A percentile compares a stretch with the other conserved stretches of the same genome.
These are phyloP conservation scores for Fraxinus cuspidata DNA, from an alignment of 257 asterid species.

Conservation along the genomic window DNA sequence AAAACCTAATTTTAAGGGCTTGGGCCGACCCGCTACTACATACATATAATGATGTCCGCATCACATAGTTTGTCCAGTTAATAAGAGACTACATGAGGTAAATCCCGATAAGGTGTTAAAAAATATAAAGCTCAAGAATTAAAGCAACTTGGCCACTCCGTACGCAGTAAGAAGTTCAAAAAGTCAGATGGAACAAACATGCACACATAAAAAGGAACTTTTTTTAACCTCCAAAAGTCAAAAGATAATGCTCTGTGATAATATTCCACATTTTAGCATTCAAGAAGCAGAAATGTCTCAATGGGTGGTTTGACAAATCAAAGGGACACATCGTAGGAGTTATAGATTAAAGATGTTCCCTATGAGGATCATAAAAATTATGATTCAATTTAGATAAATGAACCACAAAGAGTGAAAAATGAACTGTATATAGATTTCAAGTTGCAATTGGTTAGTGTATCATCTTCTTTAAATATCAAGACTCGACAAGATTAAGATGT, in stretches of 20 bases:
- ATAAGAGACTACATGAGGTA: not conserved
- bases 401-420: no score
- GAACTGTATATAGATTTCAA: no score
- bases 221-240: not conserved
- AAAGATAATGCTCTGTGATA: not conserved
- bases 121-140: not conserved
- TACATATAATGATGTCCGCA: no score
- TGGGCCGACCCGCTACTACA: no score
- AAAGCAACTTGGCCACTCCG: not conserved
- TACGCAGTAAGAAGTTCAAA: not conserved
- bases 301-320: not conserved
- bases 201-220: not conserved
- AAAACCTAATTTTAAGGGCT: no score
- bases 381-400: not conserved
- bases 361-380: not conserved
- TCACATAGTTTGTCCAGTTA: constrained; percentile 14
- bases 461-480: not conserved
- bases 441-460: no score
- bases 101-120: not conserved
- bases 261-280: not conserved
- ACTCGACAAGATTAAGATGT: not conserved
- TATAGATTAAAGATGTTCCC: not conserved
- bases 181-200: not conserved
- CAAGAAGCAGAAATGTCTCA: not conserved
- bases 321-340: no score